Evolutionary conservation across 805 yeast species (phyloP), one percentile per base, ranked within the genome.

Genomic region (Nakazawaea sp.): DNA sequence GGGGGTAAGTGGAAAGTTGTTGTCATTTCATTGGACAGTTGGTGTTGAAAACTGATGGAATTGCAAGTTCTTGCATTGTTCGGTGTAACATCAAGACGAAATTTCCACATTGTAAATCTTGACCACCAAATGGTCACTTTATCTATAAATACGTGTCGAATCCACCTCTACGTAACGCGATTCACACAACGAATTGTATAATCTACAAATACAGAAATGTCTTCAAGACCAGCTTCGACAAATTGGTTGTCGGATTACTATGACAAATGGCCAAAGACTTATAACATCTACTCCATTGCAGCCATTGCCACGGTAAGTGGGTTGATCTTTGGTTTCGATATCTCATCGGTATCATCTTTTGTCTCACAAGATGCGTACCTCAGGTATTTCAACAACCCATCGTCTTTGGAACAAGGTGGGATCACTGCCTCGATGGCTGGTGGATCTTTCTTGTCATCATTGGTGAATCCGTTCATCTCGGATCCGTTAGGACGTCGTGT

Each of bases 371-470:
- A 53, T 0, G 59, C 63, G 13, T 85, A 84, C 53, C 53, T 54
- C 23, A 46, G 54, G 1, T 78, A 57, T 48, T 83, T 83, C 58
- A 45, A 69, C 42, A 36, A 56, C 29, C 87, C 89, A 7, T 54
- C 61, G 25, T 65, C 87, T 1, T 51, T 66, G 2, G 50, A 62
- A 28, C 92, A 84, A 56, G 94, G 94, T 20, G 68, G 83, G 38
- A 72, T 85, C 44, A 81, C 86, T 11, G 78, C 87, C 3, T 61
- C 86, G 4, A 81, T 79, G 77, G 75, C 92, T 13, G 76, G 79
- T 45, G 95, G 95, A 26, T 84, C 87, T 0, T 33, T 38, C 15
- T 4, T 38, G 7, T 29, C 27, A 18, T 32, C 41, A 15, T 54
- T 82, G 35, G 51, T 61, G 5, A 38, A 27, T 12, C 41, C 41